Percentiles rank a stretch among this genome's conserved stretches.
These are phyloP conservation scores for Fusarium albosuccineum DNA, from an alignment of 2,329 filamentous ascomycete genomes.

Conservation along the genomic window DNA sequence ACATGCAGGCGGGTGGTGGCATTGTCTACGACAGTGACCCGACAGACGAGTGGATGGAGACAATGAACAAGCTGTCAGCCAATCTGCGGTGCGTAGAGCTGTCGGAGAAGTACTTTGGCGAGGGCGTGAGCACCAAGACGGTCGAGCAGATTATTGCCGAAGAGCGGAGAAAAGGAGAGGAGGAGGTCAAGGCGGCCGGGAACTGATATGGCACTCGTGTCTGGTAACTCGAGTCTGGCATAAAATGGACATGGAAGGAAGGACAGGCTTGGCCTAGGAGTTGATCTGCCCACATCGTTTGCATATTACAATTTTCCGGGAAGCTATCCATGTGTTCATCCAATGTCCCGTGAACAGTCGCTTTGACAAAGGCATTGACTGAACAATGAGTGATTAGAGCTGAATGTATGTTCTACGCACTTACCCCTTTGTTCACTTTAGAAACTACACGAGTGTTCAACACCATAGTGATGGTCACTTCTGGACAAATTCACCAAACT, in stretches of 20 bases:
- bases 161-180: slow-evolving; percentile 46
- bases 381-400: too few relatives aligned
- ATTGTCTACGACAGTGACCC: slow-evolving; percentile 95
- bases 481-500: neutral
- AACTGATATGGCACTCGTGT: slow-evolving; percentile 13
- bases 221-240: slow-evolving; percentile 1
- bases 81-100: slow-evolving; percentile 48
- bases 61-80: slow-evolving; percentile 87
- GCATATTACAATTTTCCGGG: too few relatives aligned
- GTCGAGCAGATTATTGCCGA: slow-evolving; percentile 46
- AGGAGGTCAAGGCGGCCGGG: slow-evolving; percentile 39
- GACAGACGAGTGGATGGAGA: slow-evolving; percentile 95
- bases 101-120: slow-evolving; percentile 45
- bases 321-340: too few relatives aligned
- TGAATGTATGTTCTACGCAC: too few relatives aligned
- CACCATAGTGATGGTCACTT: too few relatives aligned
- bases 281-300: neutral
- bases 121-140: slow-evolving; percentile 43
- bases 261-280: neutral
- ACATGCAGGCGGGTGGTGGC: slow-evolving; percentile 89
- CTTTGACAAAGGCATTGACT: too few relatives aligned
- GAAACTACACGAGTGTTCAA: too few relatives aligned
- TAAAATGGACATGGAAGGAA: neutral
- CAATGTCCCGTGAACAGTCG: too few relatives aligned
- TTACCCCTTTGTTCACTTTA: too few relatives aligned